These are phyloP conservation scores for Eucommia ulmoides DNA, from an alignment of 257 asterid genomes.

Conservation along the genomic window DNA sequence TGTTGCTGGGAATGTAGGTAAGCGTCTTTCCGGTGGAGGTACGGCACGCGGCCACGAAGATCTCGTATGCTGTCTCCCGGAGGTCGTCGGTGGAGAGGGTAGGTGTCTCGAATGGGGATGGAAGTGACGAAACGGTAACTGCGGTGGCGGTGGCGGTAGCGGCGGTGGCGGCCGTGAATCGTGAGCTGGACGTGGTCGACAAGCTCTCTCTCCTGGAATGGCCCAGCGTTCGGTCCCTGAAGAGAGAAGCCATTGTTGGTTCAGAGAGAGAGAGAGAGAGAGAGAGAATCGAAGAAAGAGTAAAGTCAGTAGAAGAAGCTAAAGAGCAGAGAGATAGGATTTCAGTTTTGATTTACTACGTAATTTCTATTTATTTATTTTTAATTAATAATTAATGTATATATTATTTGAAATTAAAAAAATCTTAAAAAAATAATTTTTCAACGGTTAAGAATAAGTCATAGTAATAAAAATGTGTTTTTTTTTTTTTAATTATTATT, in stretches of 20 bases:
- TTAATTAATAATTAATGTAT: too few species aligned
- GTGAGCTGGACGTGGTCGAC: conserved; percentile 38
- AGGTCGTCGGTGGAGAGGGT: conserved; percentile 64
- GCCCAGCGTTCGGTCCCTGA: conserved; percentile 73
- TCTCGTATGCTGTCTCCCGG: conserved; percentile 78
- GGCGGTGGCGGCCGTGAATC: conserved; percentile 25
- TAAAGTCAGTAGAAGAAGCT: background rate
- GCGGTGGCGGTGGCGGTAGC: conserved; percentile 12
- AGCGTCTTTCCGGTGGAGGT: conserved; percentile 42
- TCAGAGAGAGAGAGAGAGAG: conserved; percentile 8
- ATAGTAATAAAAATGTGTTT: too few species aligned
- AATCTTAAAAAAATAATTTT: too few species aligned
- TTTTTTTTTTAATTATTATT: too few species aligned
- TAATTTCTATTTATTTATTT: too few species aligned
- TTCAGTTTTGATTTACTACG: background rate
- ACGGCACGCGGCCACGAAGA: conserved; percentile 79
- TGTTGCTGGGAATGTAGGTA: conserved; percentile 30
- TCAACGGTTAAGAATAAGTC: too few species aligned
- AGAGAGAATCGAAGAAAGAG: too few species aligned
- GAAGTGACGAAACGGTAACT: conserved; percentile 31
- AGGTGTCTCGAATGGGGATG: conserved; percentile 62
- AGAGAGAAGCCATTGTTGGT: conserved; percentile 80
- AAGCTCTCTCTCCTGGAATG: conserved; percentile 55
- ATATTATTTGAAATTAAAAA: too few species aligned
- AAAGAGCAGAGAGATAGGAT: background rate